A percentile compares a stretch with the other conserved stretches of the same genome.
Conservation (phyloP, 495 filamentous ascomycete genomes). For the Penicillium desertorum region DNA sequence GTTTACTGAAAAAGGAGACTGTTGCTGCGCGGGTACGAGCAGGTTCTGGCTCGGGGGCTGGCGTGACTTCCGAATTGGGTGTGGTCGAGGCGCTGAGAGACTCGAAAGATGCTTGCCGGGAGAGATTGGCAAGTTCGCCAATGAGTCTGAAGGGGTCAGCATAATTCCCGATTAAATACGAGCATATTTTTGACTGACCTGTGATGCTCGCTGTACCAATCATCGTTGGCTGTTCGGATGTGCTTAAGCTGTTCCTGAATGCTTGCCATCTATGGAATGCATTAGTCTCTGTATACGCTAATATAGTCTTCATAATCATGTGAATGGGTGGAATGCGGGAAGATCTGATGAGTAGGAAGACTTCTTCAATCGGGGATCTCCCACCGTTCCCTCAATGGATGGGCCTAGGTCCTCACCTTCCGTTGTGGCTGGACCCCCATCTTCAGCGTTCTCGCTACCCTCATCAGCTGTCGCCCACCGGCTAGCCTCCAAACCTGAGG, state of each 20-base stretch:
- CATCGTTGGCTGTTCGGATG: conserved; percentile 45
- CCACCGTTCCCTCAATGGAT: conserved; percentile 57
- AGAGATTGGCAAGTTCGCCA: conserved; percentile 43
- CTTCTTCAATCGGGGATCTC: conserved; percentile 44
- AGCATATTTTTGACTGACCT: conserved; percentile 31
- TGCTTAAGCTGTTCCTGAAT: conserved; percentile 55
- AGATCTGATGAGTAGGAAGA: conserved; percentile 37
- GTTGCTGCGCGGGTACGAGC: conserved; percentile 15
- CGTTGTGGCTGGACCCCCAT: conserved; percentile 41
- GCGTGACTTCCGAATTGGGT: conserved; percentile 30
- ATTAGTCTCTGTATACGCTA: conserved; percentile 26
- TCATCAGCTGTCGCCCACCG: conserved; percentile 44
- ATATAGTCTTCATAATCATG: conserved; percentile 27
- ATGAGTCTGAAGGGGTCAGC: conserved; percentile 34
- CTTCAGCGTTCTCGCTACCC: conserved; percentile 31
- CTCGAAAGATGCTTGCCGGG: conserved; percentile 36
- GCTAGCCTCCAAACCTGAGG: conserved; percentile 40
- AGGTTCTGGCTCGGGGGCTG: conserved; percentile 25
- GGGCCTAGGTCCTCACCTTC: conserved; percentile 56
- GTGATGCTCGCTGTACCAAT: conserved; percentile 48
- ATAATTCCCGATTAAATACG: neutral
- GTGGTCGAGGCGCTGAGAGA: conserved; percentile 37
- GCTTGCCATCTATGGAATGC: conserved; percentile 47
- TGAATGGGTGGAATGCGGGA: conserved; percentile 39
- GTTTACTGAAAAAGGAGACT: conserved; percentile 17